Evolutionary conservation across 345 rosid species (phyloP).

Genomic region (Turnera subulata): DNA sequence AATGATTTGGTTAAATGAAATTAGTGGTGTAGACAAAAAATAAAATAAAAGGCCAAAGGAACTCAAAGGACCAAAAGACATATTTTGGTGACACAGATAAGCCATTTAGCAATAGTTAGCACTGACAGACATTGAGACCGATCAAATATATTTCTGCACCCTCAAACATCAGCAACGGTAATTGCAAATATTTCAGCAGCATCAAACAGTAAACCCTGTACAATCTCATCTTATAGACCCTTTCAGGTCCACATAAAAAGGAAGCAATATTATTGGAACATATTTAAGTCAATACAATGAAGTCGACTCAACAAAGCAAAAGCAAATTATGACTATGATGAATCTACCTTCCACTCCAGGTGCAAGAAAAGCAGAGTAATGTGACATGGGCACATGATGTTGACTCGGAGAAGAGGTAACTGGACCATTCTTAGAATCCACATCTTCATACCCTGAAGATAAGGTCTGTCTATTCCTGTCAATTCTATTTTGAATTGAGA

Average conservation of each 20-base stretch:
- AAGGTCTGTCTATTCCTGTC: constrained; percentile 35
- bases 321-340: neutral
- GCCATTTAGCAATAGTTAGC: too few species aligned
- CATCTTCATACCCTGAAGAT: constrained; percentile 42
- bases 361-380: constrained; percentile 26
- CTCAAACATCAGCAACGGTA: too few species aligned
- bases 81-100: too few species aligned
- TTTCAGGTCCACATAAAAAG: neutral
- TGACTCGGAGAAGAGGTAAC: constrained; percentile 19
- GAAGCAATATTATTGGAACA: neutral
- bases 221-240: neutral
- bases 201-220: too few species aligned
- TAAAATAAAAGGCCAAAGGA: too few species aligned
- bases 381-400: constrained; percentile 13
- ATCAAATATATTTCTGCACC: too few species aligned
- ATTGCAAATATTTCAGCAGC: too few species aligned
- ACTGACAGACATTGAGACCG: too few species aligned
- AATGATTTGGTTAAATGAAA: too few species aligned
- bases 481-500: constrained; percentile 26
- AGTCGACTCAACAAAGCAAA: neutral
- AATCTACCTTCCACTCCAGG: constrained; percentile 33
- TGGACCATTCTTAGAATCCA: constrained; percentile 25
- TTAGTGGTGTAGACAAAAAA: too few species aligned
- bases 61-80: too few species aligned
- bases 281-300: neutral